These are phyloP conservation scores for Exophiala aquamarina DNA, from an alignment of 2,329 filamentous ascomycete species.

Conservation along the genomic window DNA sequence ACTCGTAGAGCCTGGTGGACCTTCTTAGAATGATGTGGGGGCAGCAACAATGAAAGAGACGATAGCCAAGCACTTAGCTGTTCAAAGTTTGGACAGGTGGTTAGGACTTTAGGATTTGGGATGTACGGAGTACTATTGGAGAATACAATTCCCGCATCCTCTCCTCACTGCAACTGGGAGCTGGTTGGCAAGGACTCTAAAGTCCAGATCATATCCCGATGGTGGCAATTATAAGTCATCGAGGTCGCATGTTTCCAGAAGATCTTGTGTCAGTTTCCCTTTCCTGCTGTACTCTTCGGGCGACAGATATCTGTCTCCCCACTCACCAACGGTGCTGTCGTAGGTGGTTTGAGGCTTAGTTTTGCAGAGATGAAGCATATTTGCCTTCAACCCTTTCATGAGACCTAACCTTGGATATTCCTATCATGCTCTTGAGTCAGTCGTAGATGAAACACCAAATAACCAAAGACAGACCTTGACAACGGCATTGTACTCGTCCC, in stretches of 20 bases:
- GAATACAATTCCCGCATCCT: no score
- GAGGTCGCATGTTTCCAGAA: slow-evolving; percentile 28
- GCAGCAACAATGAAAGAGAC: no score
- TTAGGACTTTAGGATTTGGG: no score
- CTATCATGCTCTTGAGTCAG: slow-evolving; percentile 5
- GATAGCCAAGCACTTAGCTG: no score
- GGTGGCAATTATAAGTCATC: slow-evolving; percentile 17
- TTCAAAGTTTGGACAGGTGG: no score
- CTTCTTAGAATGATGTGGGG: no score
- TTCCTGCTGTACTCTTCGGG: slow-evolving; percentile 35
- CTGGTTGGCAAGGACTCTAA: no score
- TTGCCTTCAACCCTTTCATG: slow-evolving; percentile 36
- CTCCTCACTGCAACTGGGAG: no score
- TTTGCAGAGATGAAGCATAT: slow-evolving; percentile 41
- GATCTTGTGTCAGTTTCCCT: slow-evolving; percentile 32
- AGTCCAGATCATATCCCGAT: no score
- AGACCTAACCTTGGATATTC: slow-evolving; percentile 39
- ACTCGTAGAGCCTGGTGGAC: no score
- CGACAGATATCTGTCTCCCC: slow-evolving; percentile 36
- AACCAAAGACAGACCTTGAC: slow-evolving; percentile 20
- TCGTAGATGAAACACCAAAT: no score
- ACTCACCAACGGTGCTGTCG: slow-evolving; percentile 35
- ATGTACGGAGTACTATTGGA: no score
- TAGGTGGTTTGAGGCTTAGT: slow-evolving; percentile 44
- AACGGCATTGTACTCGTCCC: slow-evolving; percentile 36